phyloP scores from a whole-genome alignment of 768 basidiomycete genomes.

The Boletus pseudopeckii region DNA sequence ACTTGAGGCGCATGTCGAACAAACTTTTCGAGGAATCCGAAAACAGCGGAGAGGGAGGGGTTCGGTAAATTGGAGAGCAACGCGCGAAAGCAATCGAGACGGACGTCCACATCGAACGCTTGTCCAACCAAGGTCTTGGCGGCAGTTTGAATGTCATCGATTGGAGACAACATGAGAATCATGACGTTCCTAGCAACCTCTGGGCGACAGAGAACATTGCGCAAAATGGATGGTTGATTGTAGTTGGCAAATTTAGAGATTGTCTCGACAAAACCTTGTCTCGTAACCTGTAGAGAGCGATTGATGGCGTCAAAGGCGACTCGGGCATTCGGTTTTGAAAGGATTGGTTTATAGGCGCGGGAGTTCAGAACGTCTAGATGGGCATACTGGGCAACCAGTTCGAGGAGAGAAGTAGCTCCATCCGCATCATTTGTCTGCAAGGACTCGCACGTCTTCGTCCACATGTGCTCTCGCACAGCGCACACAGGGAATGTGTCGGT shows the following conservation, averaged over 20 bases:
- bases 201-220: constrained; percentile 52
- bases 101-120: constrained; percentile 86
- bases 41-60: constrained; percentile 66
- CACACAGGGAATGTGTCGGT: constrained; percentile 33
- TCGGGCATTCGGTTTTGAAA: constrained; percentile 32
- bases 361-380: constrained; percentile 63
- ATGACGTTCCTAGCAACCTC: constrained; percentile 60
- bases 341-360: constrained; percentile 43
- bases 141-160: constrained; percentile 66
- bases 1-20: constrained; percentile 54
- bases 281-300: constrained; percentile 50
- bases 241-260: constrained; percentile 66
- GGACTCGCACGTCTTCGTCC: constrained; percentile 62
- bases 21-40: constrained; percentile 66
- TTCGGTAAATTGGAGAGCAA: constrained; percentile 67
- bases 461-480: constrained; percentile 55
- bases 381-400: constrained; percentile 53
- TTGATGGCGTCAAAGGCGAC: constrained; percentile 57
- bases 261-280: constrained; percentile 58
- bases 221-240: constrained; percentile 47
- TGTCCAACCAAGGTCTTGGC: constrained; percentile 80
- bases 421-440: constrained; percentile 56
- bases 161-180: constrained; percentile 77
- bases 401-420: constrained; percentile 56
- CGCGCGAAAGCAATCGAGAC: constrained; percentile 82